Evolutionary conservation across 176 grass and related monocot species (phyloP), one percentile per base, ranked within the genome.

Genomic region (Zizania latifolia): DNA sequence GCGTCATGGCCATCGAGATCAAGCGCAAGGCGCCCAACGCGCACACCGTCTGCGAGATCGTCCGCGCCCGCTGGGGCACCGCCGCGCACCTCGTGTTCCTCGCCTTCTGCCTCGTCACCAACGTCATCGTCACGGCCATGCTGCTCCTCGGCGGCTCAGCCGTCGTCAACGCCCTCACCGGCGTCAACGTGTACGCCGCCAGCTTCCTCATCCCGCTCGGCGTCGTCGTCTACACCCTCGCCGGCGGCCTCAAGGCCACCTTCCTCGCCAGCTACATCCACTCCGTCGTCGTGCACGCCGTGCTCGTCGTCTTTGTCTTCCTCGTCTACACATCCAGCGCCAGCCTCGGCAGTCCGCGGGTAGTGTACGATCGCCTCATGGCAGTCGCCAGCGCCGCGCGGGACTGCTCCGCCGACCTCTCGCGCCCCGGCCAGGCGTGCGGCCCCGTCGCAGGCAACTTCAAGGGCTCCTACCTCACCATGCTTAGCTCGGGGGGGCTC

Each of bases 221-320:
- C 32, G 84, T 87, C 57, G 84, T 93, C 65, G 81, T 89, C 35
- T 93, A 93, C 38, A 93, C 90, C 15, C 65, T 93, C 60, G 90
- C 87, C 4, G 90, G 90, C 28, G 90, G 90, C 6, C 70, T 93
- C 48, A 87, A 93, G 76, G 90, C 90, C 58, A 93, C 90, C 23
- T 93, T 93, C 80, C 83, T 93, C 65, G 87, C 90, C 9, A 93
- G 90, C 67, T 93, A 93, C 82, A 93, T 93, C 39, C 87, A 93
- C 78, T 93, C 90, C 16, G 84, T 85, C 39, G 62, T 93, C 72
- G 86, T 93, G 35, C 90, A 93, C 69, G 46, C 81, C 22, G 81
- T 87, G 27, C 72, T 93, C 77, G 77, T 93, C 48, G n/a, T 93
- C 58, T 93, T 93, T 60, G 86, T 93, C 54, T 87, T 65, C 51